phyloP scores from a whole-genome alignment of 208 protist genomes.

The Trypanosoma brucei region DNA sequence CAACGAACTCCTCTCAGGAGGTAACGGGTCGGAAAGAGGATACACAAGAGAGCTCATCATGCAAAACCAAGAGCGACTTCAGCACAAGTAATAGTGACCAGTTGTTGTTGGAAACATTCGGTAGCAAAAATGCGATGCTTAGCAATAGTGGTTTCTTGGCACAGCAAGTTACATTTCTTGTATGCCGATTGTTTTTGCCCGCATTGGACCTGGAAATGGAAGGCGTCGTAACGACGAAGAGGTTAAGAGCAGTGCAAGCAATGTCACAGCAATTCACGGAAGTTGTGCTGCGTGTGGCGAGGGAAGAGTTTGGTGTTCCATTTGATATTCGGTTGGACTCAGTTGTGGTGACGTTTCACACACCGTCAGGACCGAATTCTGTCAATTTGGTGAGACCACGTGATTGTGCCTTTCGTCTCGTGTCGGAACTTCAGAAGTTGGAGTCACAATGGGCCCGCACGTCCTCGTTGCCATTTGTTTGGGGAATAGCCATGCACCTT shows the following conservation, averaged over 20 bases:
- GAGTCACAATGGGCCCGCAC: neutral
- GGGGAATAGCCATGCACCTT: constrained; percentile 32
- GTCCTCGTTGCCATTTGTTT: constrained; percentile 21
- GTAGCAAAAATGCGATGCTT: neutral
- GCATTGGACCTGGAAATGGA: constrained; percentile 4
- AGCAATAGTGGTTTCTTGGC: constrained; percentile 6
- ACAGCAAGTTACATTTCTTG: constrained; percentile 29
- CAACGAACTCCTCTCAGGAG: too few relatives aligned
- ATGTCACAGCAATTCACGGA: constrained; percentile 26
- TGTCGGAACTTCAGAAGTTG: constrained; percentile 16
- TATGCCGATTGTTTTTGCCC: constrained; percentile 34
- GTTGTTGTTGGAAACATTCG: constrained; percentile 2
- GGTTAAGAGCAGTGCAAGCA: constrained; percentile 6
- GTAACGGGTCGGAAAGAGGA: too few relatives aligned
- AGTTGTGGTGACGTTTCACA: constrained; percentile 36
- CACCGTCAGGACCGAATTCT: constrained; percentile 21
- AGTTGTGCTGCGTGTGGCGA: constrained; percentile 21
- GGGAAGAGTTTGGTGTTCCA: constrained; percentile 19
- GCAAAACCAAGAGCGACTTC: neutral
- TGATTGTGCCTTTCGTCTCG: constrained; percentile 18
- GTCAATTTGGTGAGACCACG: constrained; percentile 21
- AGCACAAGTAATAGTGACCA: neutral
- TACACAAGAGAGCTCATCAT: neutral
- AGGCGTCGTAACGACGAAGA: constrained; percentile 3
- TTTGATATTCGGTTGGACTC: constrained; percentile 36